A percentile compares a stretch with the other conserved stretches of the same genome.
phyloP scores from a whole-genome alignment of 495 filamentous ascomycete species.

The Penicillium angulare region DNA sequence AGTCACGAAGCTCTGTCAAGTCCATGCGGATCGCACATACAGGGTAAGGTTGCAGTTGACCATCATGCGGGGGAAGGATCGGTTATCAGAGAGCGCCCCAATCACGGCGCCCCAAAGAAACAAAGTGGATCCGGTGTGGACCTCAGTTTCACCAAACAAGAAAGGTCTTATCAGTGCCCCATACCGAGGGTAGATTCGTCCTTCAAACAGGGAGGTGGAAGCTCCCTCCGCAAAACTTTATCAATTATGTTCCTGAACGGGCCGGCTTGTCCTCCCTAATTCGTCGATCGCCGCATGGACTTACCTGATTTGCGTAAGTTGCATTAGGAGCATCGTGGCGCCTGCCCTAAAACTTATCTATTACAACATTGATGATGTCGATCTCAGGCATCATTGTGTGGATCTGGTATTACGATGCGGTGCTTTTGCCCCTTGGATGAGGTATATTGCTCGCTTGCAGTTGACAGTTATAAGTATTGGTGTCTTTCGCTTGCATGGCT shows the following conservation, averaged over 20 bases:
- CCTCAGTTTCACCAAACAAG: neutral
- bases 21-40: conserved; percentile 16
- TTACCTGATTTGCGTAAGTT: conserved; percentile 12
- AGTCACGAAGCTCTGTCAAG: conserved; percentile 2
- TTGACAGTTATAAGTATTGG: neutral
- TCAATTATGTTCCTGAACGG: conserved; percentile 1
- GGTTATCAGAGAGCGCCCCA: conserved; percentile 4
- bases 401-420: neutral
- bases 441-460: neutral
- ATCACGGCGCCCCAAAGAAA: conserved; percentile 7
- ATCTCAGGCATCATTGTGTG: neutral
- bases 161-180: conserved; percentile 10
- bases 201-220: too few species aligned
- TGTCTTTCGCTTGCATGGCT: neutral
- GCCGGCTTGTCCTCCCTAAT: conserved; percentile 17
- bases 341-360: neutral
- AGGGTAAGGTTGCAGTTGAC: conserved; percentile 16
- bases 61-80: conserved; percentile 14
- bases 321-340: neutral
- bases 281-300: conserved; percentile 22
- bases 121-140: neutral
- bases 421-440: neutral
- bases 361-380: neutral
- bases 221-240: too few species aligned
- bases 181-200: neutral